Percentiles rank a stretch among this genome's conserved stretches.
phyloP scores from a whole-genome alignment of 208 protist species.

The Leishmania aethiopica region DNA sequence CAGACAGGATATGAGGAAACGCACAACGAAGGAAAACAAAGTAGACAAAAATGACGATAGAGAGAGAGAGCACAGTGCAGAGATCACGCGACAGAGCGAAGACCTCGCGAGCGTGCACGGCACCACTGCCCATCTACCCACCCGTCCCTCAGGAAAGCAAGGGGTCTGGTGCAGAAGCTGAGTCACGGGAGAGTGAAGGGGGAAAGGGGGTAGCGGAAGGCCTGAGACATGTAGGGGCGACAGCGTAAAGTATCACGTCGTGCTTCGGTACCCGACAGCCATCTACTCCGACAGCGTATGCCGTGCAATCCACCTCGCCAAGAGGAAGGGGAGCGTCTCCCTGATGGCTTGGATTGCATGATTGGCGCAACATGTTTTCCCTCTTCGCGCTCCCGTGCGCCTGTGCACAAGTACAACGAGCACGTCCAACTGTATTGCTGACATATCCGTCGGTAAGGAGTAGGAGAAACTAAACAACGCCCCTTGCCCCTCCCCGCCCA shows the following conservation, averaged over 20 bases:
- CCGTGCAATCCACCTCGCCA: not conserved
- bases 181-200: not conserved
- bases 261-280: not conserved
- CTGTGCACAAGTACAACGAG: not conserved
- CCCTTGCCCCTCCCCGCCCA: not conserved
- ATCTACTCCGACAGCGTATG: not conserved
- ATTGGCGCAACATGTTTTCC: not conserved
- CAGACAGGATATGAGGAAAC: not conserved
- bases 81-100: not conserved
- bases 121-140: not conserved
- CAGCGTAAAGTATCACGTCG: no score
- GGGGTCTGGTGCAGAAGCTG: not conserved
- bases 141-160: not conserved
- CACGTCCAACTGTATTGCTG: not conserved
- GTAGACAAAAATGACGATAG: not conserved
- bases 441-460: not conserved
- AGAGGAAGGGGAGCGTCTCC: not conserved
- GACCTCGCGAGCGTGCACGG: not conserved
- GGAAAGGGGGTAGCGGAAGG: not conserved
- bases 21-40: not conserved
- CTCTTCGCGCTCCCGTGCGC: not conserved
- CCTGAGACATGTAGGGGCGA: not conserved
- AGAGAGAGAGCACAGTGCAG: not conserved
- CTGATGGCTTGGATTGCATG: not conserved
- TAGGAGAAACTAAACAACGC: not conserved